Evolutionary conservation across 495 filamentous ascomycete species (phyloP).

Genomic region (Penicillium arizonense): DNA sequence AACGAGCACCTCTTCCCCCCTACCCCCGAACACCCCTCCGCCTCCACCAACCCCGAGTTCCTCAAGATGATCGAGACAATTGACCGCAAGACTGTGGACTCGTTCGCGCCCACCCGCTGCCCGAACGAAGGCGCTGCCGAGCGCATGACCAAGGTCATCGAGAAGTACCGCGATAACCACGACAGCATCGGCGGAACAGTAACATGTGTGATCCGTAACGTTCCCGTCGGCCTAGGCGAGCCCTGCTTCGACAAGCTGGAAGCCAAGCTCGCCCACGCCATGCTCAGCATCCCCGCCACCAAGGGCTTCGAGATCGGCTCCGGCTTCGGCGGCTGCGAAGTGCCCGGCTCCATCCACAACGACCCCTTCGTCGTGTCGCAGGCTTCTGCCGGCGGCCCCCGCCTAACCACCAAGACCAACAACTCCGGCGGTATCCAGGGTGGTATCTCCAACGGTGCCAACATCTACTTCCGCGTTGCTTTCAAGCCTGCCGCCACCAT

Average conservation of each 20-base stretch:
- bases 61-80: conserved; percentile 72
- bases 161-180: conserved; percentile 69
- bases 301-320: conserved; percentile 98
- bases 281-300: conserved; percentile 95
- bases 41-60: conserved; percentile 81
- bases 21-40: conserved; percentile 66
- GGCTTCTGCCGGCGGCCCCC: conserved; percentile 37
- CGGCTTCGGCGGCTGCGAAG: conserved; percentile 83
- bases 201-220: conserved; percentile 92
- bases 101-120: conserved; percentile 81
- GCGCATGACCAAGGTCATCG: conserved; percentile 79
- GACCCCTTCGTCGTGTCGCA: conserved; percentile 75
- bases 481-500: conserved; percentile 98
- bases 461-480: conserved; percentile 90
- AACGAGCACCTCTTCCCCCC: conserved; percentile 80
- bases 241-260: conserved; percentile 97
- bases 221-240: conserved; percentile 85
- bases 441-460: conserved; percentile 92
- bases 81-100: conserved; percentile 77
- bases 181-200: conserved; percentile 97
- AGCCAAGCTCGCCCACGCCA: conserved; percentile 88
- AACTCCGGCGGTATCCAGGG: conserved; percentile 97
- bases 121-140: conserved; percentile 62
- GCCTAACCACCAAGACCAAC: conserved; percentile 88
- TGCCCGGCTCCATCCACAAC: conserved; percentile 91